A percentile compares a stretch with the other conserved stretches of the same genome.
phyloP scores from a whole-genome alignment of 768 basidiomycete species.

The Mycena filopes region DNA sequence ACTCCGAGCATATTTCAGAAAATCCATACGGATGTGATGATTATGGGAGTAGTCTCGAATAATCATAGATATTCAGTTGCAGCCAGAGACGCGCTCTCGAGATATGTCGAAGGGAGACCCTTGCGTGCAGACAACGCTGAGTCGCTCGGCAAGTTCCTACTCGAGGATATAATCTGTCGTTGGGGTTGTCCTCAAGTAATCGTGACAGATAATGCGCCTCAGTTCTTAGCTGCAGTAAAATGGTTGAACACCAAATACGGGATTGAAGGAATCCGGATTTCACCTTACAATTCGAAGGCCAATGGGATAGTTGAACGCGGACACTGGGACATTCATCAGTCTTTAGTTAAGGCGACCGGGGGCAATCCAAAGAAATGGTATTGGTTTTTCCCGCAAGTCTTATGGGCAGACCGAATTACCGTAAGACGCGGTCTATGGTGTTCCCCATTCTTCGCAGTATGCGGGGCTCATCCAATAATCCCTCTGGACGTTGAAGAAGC shows the following conservation, averaged over 20 bases:
- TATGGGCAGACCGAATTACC: conserved; percentile 52
- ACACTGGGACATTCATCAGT: conserved; percentile 42
- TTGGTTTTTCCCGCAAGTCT: conserved; percentile 30
- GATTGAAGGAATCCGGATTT: conserved; percentile 46
- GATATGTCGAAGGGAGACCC: not conserved
- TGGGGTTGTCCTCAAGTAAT: conserved; percentile 45
- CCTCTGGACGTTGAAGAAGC: conserved; percentile 46
- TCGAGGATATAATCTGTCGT: conserved; percentile 47
- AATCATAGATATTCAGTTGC: conserved; percentile 50
- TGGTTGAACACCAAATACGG: conserved; percentile 38
- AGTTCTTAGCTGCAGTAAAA: conserved; percentile 36
- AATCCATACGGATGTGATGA: conserved; percentile 53
- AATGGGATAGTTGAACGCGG: conserved; percentile 43
- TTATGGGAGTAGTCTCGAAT: conserved; percentile 43
- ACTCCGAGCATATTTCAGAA: conserved; percentile 46
- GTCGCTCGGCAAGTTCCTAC: conserved; percentile 44
- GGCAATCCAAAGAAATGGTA: conserved; percentile 47
- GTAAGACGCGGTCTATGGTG: conserved; percentile 39
- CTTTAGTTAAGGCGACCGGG: conserved; percentile 45
- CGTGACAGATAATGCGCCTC: conserved; percentile 45
- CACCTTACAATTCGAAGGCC: conserved; percentile 45
- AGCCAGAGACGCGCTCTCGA: conserved; percentile 24
- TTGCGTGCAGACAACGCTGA: conserved; percentile 42
- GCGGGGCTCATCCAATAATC: conserved; percentile 44
- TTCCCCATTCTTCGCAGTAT: conserved; percentile 45